phyloP scores from a whole-genome alignment of 1,284 basidiomycete species.

The Puccinia coronata region DNA sequence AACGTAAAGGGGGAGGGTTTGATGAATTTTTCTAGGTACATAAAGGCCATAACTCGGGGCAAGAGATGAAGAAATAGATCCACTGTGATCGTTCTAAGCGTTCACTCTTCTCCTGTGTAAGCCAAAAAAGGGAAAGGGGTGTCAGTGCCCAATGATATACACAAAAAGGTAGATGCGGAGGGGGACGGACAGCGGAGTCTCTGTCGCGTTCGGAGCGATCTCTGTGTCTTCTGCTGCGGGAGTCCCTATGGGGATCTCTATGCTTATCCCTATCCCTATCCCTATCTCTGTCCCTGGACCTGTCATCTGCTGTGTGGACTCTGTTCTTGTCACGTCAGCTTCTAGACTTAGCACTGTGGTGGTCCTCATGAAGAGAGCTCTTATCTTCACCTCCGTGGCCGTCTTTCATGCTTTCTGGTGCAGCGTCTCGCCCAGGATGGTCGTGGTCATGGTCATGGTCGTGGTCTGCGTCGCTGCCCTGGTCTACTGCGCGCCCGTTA shows the following conservation, averaged over 20 bases:
- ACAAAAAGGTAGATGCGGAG: neutral
- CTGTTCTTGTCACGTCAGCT: slow-evolving; percentile 19
- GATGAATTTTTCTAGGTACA: neutral
- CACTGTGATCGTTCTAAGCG: slow-evolving; percentile 36
- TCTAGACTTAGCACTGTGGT: slow-evolving; percentile 5
- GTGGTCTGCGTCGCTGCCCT: neutral
- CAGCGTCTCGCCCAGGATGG: neutral
- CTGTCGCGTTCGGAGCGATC: slow-evolving; percentile 13
- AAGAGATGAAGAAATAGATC: neutral
- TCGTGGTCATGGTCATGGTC: too few relatives aligned
- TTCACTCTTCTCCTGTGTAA: slow-evolving; percentile 19
- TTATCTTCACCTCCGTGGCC: slow-evolving; percentile 15
- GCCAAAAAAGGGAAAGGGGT: neutral
- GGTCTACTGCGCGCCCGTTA: neutral
- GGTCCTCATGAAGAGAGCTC: slow-evolving; percentile 13
- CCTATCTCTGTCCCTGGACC: slow-evolving; percentile 19
- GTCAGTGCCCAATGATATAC: neutral
- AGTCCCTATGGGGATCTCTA: slow-evolving; percentile 27
- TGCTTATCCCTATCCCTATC: too few relatives aligned
- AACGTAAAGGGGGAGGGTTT: neutral
- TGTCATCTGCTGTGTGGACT: slow-evolving; percentile 18
- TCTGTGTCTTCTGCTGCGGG: slow-evolving; percentile 29
- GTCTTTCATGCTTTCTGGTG: neutral
- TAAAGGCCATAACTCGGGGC: neutral
- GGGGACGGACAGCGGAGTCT: slow-evolving; percentile 3